Conservation (phyloP, 192 early-diverging fungal species). For the Piromyces sp. region DNA sequence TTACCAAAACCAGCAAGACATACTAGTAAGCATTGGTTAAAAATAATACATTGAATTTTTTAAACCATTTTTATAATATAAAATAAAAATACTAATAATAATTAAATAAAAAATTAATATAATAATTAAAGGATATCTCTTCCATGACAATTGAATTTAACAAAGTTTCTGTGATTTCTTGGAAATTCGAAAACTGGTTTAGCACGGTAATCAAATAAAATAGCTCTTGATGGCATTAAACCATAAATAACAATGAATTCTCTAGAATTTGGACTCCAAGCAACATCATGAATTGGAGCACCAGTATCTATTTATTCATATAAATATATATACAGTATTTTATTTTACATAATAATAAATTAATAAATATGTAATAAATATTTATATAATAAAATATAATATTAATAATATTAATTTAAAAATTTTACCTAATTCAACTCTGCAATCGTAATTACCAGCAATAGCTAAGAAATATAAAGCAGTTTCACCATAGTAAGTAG, state of each 20-base stretch:
- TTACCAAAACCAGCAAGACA: constrained; percentile 93
- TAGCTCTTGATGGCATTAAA: constrained; percentile 78
- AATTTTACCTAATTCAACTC: constrained; percentile 44
- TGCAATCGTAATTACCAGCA: constrained; percentile 81
- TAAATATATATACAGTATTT: too few relatives aligned
- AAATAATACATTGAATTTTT: neutral
- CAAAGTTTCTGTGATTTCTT: constrained; percentile 69
- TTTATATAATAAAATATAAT: too few relatives aligned
- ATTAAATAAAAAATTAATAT: neutral
- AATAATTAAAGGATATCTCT: constrained; percentile 11
- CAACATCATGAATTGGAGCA: constrained; percentile 89
- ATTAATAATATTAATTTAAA: neutral
- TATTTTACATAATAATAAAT: too few relatives aligned
- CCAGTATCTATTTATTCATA: too few relatives aligned
- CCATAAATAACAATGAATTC: constrained; percentile 96
- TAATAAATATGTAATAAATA: too few relatives aligned
- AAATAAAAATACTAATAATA: neutral
- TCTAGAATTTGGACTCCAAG: constrained; percentile 88
- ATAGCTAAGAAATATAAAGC: constrained; percentile 79
- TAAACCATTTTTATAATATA: neutral
- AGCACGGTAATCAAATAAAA: constrained; percentile 80
- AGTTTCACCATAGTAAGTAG: constrained; percentile 95
- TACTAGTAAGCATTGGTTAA: constrained; percentile 21
- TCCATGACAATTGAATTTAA: constrained; percentile 79
- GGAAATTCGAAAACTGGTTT: constrained; percentile 71